A percentile compares a stretch with the other conserved stretches of the same genome.
Evolutionary conservation across 495 filamentous ascomycete genomes (phyloP).

Genomic region (Cercophora sp.): DNA sequence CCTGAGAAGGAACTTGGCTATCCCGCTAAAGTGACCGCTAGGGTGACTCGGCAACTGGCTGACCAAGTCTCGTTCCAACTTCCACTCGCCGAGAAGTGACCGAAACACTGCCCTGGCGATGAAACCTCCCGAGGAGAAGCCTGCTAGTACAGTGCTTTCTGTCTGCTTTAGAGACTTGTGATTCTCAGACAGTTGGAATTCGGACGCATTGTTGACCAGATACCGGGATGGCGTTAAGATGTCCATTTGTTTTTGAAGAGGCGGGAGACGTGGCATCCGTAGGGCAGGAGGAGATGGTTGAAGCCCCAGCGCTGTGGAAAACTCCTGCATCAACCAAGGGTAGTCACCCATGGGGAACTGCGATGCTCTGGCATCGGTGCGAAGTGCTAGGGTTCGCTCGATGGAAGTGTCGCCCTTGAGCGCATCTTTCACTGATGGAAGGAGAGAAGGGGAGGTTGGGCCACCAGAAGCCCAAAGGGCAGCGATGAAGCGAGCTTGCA

Average conservation of each 20-base stretch:
- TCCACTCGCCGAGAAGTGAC: slow-evolving; percentile 72
- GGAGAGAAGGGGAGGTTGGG: slow-evolving; percentile 17
- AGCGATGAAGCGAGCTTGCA: slow-evolving; percentile 70
- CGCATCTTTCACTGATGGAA: slow-evolving; percentile 23
- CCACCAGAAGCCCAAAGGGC: slow-evolving; percentile 37
- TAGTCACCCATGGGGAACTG: slow-evolving; percentile 85
- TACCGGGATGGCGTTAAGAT: slow-evolving; percentile 45
- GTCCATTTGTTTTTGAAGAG: slow-evolving; percentile 37
- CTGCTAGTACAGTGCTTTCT: slow-evolving; percentile 29
- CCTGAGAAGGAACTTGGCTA: slow-evolving; percentile 59
- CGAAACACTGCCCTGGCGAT: slow-evolving; percentile 65
- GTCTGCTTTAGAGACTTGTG: slow-evolving; percentile 29
- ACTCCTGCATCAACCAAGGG: slow-evolving; percentile 69
- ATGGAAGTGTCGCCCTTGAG: slow-evolving; percentile 41
- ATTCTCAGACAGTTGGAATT: slow-evolving; percentile 21
- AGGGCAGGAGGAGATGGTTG: slow-evolving; percentile 19
- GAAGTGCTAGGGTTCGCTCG: slow-evolving; percentile 38
- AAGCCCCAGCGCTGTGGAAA: slow-evolving; percentile 53
- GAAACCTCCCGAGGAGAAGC: slow-evolving; percentile 39
- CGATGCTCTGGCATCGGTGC: slow-evolving; percentile 42
- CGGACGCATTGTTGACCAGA: slow-evolving; percentile 15
- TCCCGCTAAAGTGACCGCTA: slow-evolving; percentile 58
- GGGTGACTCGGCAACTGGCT: slow-evolving; percentile 48
- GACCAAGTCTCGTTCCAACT: slow-evolving; percentile 45
- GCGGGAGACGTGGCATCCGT: slow-evolving; percentile 30